A percentile compares a stretch with the other conserved stretches of the same genome.
phyloP scores from a whole-genome alignment of 2,329 filamentous ascomycete genomes.

The Amauroascus verrucosus region DNA sequence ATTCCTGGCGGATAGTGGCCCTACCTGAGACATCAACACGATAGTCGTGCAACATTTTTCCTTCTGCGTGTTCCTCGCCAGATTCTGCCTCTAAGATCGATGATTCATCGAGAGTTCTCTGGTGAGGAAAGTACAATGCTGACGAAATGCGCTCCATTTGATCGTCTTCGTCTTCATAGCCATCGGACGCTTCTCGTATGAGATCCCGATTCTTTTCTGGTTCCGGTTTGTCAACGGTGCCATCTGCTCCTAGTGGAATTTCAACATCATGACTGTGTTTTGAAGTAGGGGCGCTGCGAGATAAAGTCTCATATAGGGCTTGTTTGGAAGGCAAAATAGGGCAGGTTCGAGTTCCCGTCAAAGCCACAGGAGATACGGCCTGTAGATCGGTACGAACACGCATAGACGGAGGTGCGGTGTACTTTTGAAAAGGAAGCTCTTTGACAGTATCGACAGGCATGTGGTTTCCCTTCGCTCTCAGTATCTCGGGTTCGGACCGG shows the following conservation, averaged over 20 bases:
- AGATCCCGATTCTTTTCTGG: not conserved
- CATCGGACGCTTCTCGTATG: constrained; percentile 4
- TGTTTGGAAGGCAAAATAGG: constrained; percentile 2
- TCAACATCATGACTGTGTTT: not conserved
- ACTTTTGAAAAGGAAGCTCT: not conserved
- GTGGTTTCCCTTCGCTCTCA: not conserved
- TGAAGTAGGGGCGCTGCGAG: not conserved
- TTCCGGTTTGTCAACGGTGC: not conserved
- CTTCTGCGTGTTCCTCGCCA: not conserved
- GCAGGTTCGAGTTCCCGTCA: not conserved
- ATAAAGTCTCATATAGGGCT: not conserved
- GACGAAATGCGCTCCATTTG: constrained; percentile 55
- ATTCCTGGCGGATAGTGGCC: not conserved
- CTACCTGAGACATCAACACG: constrained; percentile 10
- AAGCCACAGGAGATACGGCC: not conserved
- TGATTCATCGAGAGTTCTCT: constrained; percentile 40
- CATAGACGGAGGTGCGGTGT: constrained; percentile 1
- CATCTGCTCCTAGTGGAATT: not conserved
- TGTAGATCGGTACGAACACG: constrained; percentile 5
- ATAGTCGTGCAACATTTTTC: constrained; percentile 12
- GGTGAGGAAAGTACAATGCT: constrained; percentile 55
- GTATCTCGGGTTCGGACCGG: constrained; percentile 4
- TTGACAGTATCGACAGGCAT: not conserved
- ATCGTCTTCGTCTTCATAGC: constrained; percentile 36
- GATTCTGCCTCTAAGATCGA: constrained; percentile 2